Evolutionary conservation across 805 yeast species (phyloP), one percentile per base, ranked within the genome.

Genomic region (Yamadazyma tumulicola): DNA sequence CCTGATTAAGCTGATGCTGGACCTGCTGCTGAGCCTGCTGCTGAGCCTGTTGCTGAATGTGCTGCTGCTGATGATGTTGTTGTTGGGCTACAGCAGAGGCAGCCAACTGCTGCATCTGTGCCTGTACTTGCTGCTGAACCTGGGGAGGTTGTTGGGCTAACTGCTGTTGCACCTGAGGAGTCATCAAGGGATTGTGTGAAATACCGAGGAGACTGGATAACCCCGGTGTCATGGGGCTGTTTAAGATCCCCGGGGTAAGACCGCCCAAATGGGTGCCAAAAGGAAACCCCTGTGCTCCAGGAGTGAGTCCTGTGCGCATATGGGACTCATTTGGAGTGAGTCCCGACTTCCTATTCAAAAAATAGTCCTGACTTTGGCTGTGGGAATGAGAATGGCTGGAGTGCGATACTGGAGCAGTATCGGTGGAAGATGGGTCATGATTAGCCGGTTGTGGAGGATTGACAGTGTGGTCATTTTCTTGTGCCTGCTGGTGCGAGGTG

Each of bases 311-410:
- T 0, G 85, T 67, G 45, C 95, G 68, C 32, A 85, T 46, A 32
- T 78, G 72, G 4, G 86, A 75, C 51, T 85, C 94, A 54, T 79
- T 83, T 3, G 93, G 93, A 0, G 88, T 81, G 29, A 85, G 62
- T 0, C 87, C 91, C 0, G 85, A 55, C 41, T 75, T 64, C 23
- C 67, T 48, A 42, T 49, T 54, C 10, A 55, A 43, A 42, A 60
- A 60, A 42, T 55, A 66, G 27, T 43, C 47, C 29, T 46, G 45
- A 12, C 23, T 27, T 26, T 47, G 38, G 28, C 37, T 27, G 18
- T 40, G 32, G 4, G 39, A 16, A 21, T 32, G 35, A 15, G 19
- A 20, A 20, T 29, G 33, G n/a, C n/a, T n/a, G n/a, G n/a, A n/a
- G n/a, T n/a, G n/a, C n/a, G n/a, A n/a, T n/a, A n/a, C n/a, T n/a